These are phyloP conservation scores for Royoungia palumana DNA, from an alignment of 768 basidiomycete species.

Conservation along the genomic window DNA sequence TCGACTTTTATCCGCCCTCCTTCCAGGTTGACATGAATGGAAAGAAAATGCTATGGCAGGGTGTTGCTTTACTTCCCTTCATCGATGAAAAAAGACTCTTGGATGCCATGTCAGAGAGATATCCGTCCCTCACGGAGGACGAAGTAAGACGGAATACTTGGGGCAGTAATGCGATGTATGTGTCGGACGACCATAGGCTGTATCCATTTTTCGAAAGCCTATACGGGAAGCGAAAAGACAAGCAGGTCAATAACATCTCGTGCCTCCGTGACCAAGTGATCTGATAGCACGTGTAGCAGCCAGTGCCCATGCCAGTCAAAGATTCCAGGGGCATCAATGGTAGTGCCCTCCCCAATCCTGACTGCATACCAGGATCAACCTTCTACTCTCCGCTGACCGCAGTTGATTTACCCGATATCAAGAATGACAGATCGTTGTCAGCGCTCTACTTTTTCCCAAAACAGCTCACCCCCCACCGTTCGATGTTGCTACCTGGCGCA, in stretches of 20 bases:
- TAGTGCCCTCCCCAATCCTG: slow-evolving; percentile 75
- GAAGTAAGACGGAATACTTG: slow-evolving; percentile 81
- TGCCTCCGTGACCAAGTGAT: background rate
- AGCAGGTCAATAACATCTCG: slow-evolving; percentile 51
- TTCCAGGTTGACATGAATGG: slow-evolving; percentile 99
- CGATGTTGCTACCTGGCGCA: slow-evolving; percentile 74
- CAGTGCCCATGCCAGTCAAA: slow-evolving; percentile 63
- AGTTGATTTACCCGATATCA: slow-evolving; percentile 70
- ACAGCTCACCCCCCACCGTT: slow-evolving; percentile 82
- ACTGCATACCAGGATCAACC: slow-evolving; percentile 88
- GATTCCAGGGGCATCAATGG: slow-evolving; percentile 81
- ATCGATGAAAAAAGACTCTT: slow-evolving; percentile 84
- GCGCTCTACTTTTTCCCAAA: slow-evolving; percentile 87
- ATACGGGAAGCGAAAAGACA: slow-evolving; percentile 84
- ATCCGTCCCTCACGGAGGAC: slow-evolving; percentile 67
- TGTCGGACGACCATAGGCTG: slow-evolving; percentile 78
- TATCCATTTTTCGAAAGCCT: slow-evolving; percentile 86
- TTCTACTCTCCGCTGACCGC: slow-evolving; percentile 71
- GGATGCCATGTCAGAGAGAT: slow-evolving; percentile 72
- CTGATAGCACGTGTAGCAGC: slow-evolving; percentile 45
- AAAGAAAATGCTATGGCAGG: slow-evolving; percentile 99
- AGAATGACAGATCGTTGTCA: slow-evolving; percentile 83
- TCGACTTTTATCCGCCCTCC: slow-evolving; percentile 89
- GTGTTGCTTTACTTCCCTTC: slow-evolving; percentile 93
- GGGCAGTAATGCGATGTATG: slow-evolving; percentile 82